phyloP scores from a whole-genome alignment of 176 grass and related monocot species.

The Urochloa ruziziensis region DNA sequence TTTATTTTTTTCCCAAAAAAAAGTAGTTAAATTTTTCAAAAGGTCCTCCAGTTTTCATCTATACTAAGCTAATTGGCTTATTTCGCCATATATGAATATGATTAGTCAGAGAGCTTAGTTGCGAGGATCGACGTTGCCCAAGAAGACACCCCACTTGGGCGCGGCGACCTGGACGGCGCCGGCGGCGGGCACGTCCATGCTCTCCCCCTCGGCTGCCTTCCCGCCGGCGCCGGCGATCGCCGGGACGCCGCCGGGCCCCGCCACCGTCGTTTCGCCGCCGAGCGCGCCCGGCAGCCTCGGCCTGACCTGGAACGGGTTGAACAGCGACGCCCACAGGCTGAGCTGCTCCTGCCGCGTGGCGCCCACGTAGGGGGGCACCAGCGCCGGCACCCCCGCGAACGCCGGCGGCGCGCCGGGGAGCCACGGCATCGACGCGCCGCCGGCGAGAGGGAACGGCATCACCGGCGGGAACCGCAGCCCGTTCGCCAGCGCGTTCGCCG shows the following conservation, averaged over 20 bases:
- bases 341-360: slow-evolving; percentile 50
- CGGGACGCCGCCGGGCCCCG: neutral
- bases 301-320: slow-evolving; percentile 48
- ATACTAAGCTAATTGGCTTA: slow-evolving; percentile 1
- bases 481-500: slow-evolving; percentile 8
- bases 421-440: slow-evolving; percentile 28
- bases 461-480: slow-evolving; percentile 39
- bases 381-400: neutral
- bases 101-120: neutral
- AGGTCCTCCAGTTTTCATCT: neutral
- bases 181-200: slow-evolving; percentile 28
- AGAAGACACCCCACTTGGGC: slow-evolving; percentile 50
- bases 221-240: slow-evolving; percentile 21
- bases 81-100: neutral
- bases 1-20: neutral
- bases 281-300: slow-evolving; percentile 20
- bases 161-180: slow-evolving; percentile 5
- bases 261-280: neutral
- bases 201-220: slow-evolving; percentile 10
- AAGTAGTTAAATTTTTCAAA: neutral
- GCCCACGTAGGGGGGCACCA: slow-evolving; percentile 42
- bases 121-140: slow-evolving; percentile 20
- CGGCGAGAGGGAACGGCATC: neutral
- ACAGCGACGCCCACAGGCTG: slow-evolving; percentile 55
- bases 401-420: slow-evolving; percentile 16